Conservation (phyloP, 305 asterid genomes). For the Fraxinus nigra region DNA sequence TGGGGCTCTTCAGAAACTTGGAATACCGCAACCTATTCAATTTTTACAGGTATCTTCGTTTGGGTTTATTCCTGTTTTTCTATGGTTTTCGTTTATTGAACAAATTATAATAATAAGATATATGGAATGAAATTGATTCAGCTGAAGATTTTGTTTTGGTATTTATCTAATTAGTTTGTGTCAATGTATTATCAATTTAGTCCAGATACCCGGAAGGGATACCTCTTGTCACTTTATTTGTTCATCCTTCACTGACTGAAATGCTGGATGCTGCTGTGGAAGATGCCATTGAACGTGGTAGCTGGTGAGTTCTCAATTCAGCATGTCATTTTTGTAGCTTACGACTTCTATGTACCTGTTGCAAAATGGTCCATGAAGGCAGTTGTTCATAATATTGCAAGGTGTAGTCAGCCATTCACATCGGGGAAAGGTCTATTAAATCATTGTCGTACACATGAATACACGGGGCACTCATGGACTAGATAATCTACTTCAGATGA, state of each 20-base stretch:
- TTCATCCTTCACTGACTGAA: conserved; percentile 74
- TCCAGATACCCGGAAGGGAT: conserved; percentile 94
- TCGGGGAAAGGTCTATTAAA: background rate
- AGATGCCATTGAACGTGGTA: conserved; percentile 85
- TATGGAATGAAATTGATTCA: background rate
- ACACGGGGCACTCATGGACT: background rate
- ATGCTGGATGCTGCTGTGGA: conserved; percentile 89
- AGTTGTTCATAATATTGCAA: conserved; percentile 6
- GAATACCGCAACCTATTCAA: conserved; percentile 85
- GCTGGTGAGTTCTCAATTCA: conserved; percentile 65
- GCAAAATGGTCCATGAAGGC: conserved; percentile 4
- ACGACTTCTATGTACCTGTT: conserved; percentile 6
- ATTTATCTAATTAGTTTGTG: conserved; percentile 23
- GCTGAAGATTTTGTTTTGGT: background rate
- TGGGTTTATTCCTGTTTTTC: conserved; percentile 14
- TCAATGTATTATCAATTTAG: conserved; percentile 41
- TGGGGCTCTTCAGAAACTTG: conserved; percentile 79
- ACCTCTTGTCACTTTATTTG: conserved; percentile 67
- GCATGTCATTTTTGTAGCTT: background rate
- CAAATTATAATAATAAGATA: conserved; percentile 6
- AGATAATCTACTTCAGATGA: conserved; percentile 3
- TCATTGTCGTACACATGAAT: background rate
- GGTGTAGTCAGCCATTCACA: background rate
- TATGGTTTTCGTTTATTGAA: conserved; percentile 7
- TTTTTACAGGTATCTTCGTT: conserved; percentile 73